Evolutionary conservation across 139 green algal species (phyloP).

Genomic region (Coelastrella sp.): DNA sequence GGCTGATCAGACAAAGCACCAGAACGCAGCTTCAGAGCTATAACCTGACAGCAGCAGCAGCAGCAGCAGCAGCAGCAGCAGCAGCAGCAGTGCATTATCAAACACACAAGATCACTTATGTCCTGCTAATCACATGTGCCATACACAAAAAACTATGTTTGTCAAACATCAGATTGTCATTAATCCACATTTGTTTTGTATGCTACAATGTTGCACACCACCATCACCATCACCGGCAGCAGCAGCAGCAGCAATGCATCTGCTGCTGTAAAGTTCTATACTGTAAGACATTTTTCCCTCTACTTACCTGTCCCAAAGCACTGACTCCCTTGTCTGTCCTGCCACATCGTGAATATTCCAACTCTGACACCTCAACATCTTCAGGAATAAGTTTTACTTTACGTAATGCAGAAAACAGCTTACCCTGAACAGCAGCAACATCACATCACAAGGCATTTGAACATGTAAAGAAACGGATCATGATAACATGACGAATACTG

Average conservation of each 20-base stretch:
- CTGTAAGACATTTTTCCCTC: neutral
- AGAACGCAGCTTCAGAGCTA: conserved; percentile 85
- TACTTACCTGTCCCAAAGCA: conserved; percentile 54
- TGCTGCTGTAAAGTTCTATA: too few relatives aligned
- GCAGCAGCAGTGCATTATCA: neutral
- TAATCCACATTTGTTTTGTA: too few relatives aligned
- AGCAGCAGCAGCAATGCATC: neutral
- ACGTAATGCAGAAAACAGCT: conserved; percentile 78
- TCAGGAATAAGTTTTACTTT: conserved; percentile 72
- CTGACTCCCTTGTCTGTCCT: conserved; percentile 91
- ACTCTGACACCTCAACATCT: conserved; percentile 44
- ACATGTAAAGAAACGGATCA: neutral
- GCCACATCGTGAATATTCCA: conserved; percentile 83
- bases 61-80: neutral
- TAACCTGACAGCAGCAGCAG: conserved; percentile 63
- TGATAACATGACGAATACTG: too few relatives aligned
- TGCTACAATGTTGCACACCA: too few relatives aligned
- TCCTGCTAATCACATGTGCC: too few relatives aligned
- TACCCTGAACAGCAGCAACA: conserved; percentile 51
- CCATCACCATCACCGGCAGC: neutral
- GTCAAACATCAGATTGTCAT: too few relatives aligned
- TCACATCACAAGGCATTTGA: neutral
- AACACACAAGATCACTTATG: neutral
- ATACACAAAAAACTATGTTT: too few relatives aligned
- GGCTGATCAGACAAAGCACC: conserved; percentile 46